Conservation (phyloP, 805 yeast genomes). For the Citeromyces matritensis region DNA sequence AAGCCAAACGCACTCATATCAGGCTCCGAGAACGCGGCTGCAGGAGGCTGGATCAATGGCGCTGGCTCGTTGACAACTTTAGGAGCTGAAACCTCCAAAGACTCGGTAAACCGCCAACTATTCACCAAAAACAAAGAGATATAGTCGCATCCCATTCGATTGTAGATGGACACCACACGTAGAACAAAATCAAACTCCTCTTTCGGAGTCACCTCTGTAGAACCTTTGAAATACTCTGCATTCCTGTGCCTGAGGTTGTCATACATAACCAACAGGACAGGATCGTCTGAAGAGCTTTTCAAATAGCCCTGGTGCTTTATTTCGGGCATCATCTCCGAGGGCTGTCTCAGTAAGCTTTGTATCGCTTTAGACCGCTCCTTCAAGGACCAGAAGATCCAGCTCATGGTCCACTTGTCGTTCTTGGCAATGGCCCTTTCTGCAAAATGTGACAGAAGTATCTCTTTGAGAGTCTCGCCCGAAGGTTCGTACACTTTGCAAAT, state of each 20-base stretch:
- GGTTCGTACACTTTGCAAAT: slow-evolving; percentile 64
- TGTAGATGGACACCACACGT: slow-evolving; percentile 51
- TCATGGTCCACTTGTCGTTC: slow-evolving; percentile 72
- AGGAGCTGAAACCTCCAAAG: background rate
- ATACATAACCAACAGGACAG: slow-evolving; percentile 60
- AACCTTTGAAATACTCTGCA: slow-evolving; percentile 31
- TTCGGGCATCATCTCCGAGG: slow-evolving; percentile 15
- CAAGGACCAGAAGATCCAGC: slow-evolving; percentile 68
- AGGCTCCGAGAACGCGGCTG: slow-evolving; percentile 49
- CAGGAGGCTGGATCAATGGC: slow-evolving; percentile 23
- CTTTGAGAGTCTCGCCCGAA: slow-evolving; percentile 35
- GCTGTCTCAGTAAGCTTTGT: slow-evolving; percentile 48
- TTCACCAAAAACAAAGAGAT: slow-evolving; percentile 46
- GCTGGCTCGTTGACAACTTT: background rate
- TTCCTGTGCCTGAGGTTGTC: slow-evolving; percentile 40
- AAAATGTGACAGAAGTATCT: slow-evolving; percentile 30
- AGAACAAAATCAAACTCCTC: slow-evolving; percentile 49
- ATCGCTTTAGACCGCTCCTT: slow-evolving; percentile 34
- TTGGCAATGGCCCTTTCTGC: slow-evolving; percentile 39
- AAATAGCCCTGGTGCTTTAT: background rate
- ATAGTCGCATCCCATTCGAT: slow-evolving; percentile 86
- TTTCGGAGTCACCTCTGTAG: slow-evolving; percentile 22
- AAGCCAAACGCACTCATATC: slow-evolving; percentile 65
- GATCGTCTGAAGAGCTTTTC: slow-evolving; percentile 39
- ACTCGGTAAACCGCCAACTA: slow-evolving; percentile 46